Evolutionary conservation across 2,329 filamentous ascomycete species (phyloP), one percentile per base, ranked within the genome.

Genomic region (Bertia moriformis): DNA sequence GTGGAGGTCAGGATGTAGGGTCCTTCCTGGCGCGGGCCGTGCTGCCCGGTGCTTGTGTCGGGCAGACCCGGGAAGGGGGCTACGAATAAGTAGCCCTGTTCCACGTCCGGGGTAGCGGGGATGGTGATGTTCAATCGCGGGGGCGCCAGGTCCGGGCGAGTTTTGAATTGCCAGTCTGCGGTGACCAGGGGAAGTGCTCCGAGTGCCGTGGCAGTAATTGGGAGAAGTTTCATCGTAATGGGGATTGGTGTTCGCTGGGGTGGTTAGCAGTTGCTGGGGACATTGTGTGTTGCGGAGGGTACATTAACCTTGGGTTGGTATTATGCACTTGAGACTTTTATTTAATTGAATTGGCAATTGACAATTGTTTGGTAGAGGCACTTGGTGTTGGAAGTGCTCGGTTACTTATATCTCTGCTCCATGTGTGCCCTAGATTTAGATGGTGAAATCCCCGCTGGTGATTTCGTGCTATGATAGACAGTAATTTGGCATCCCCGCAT

Each of bases 1-100:
- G 68, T 53, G 45, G 71, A 62, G 4, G 61, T 59, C 45, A 72
- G 65, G 45, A 75, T 74, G 48, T 74, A 75, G 1, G 69, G 65
- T 0, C 57, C 67, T 1, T 67, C 59, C 49, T 73, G 69, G 4
- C 61, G 59, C 2, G 69, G 67, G 0, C 64, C 65, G 41, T 64
- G 58, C 41, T 56, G 57, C 43, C 56, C 58, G 1, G 55, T 56
- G n/a, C n/a, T n/a, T n/a, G n/a, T n/a, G 39, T 60, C 57, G 15
- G 50, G 50, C 15, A 49, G 52, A 4, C 58, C 57, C 0, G 55
- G 51, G 38, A 59, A 61, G 4, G 59, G 58, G 5, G 55, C 59
- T 4, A 67, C 42, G 44, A 68, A 68, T 15, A 67, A 48, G 36
- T 63, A 66, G 7, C 63, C 65, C 18, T 50, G 44, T 38, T 61